Evolutionary conservation across 169 alveolate species (phyloP).

Genomic region (Perkinsus chesapeaki): DNA sequence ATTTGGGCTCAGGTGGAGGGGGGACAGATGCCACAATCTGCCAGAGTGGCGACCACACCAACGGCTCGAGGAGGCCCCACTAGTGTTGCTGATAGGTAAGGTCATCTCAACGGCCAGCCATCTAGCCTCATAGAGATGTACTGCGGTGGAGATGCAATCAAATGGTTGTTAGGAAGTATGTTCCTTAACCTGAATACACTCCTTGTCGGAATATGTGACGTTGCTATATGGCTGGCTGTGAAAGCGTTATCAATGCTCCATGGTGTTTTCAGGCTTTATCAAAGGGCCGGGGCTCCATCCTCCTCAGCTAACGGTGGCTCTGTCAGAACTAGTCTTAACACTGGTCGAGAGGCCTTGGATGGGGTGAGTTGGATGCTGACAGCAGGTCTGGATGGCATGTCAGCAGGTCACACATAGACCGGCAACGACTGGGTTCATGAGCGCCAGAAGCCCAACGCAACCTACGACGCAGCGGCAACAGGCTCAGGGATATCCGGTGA

Average conservation of each 20-base stretch:
- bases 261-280: background rate
- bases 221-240: too few relatives aligned
- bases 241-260: too few relatives aligned
- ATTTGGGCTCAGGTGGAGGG: too few relatives aligned
- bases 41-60: background rate
- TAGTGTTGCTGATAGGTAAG: background rate
- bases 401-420: background rate
- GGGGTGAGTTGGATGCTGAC: background rate
- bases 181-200: too few relatives aligned
- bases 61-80: background rate
- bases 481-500: background rate
- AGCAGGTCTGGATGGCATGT: background rate
- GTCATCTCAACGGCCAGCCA: too few relatives aligned
- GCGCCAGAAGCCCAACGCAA: background rate
- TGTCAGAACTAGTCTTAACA: background rate
- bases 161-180: too few relatives aligned
- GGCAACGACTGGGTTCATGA: background rate
- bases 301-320: background rate
- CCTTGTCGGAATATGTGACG: too few relatives aligned
- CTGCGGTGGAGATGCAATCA: too few relatives aligned
- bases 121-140: too few relatives aligned
- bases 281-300: background rate
- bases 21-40: background rate
- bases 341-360: background rate
- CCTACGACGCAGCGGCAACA: background rate